Conservation (phyloP, 2,329 filamentous ascomycete genomes). For the Penicillium sp. region DNA sequence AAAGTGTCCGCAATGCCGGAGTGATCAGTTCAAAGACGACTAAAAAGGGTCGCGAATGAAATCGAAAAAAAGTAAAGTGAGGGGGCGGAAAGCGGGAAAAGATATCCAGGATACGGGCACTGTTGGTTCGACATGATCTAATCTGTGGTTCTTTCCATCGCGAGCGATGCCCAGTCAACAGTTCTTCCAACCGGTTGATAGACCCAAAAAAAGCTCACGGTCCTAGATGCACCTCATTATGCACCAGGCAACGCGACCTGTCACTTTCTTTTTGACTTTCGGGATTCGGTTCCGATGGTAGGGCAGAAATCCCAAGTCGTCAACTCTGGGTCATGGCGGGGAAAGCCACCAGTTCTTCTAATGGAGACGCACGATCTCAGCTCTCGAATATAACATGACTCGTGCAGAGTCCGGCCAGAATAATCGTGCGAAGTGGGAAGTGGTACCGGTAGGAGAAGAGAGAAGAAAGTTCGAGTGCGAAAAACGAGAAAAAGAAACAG, state of each 20-base stretch:
- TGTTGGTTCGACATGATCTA: neutral
- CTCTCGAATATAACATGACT: neutral
- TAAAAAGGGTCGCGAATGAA: neutral
- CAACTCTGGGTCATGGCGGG: constrained; percentile 1
- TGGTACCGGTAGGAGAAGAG: constrained; percentile 4
- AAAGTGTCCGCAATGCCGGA: neutral
- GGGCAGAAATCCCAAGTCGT: constrained; percentile 1
- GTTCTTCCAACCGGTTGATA: constrained; percentile 8
- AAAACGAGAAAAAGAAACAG: constrained; percentile 6
- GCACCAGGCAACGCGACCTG: constrained; percentile 7
- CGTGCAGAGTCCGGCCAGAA: neutral
- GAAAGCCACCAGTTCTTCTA: constrained; percentile 1
- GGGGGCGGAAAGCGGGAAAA: neutral
- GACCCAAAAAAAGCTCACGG: constrained; percentile 2
- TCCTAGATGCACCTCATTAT: constrained; percentile 11
- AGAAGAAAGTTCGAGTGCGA: constrained; percentile 11
- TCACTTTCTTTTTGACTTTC: constrained; percentile 12
- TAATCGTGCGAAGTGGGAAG: neutral
- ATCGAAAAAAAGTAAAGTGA: neutral
- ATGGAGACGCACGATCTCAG: neutral
- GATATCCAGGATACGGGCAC: neutral
- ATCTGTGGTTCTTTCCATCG: neutral
- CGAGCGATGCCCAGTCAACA: neutral
- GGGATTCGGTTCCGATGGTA: constrained; percentile 2
- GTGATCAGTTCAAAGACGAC: neutral